A percentile compares a stretch with the other conserved stretches of the same genome.
These are phyloP conservation scores for Boechera retrofracta DNA, from an alignment of 345 rosid species.

Conservation along the genomic window DNA sequence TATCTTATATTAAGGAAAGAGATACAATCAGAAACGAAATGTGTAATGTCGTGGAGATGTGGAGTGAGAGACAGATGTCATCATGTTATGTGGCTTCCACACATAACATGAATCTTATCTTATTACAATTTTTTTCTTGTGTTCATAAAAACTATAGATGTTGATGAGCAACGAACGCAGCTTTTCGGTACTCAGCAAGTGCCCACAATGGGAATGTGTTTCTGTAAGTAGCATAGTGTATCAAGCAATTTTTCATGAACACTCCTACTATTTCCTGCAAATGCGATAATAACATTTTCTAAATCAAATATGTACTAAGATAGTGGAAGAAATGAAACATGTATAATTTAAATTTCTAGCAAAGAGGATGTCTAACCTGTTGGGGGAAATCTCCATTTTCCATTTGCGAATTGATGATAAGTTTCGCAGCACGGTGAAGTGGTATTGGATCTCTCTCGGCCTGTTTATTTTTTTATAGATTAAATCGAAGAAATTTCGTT, in stretches of 20 bases:
- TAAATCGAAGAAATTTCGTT: neutral
- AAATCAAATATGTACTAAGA: too few relatives aligned
- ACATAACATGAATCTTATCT: too few relatives aligned
- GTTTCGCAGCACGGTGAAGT: conserved; percentile 66
- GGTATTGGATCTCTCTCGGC: conserved; percentile 65
- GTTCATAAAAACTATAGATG: neutral
- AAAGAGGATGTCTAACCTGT: conserved; percentile 47
- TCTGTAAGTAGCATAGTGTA: neutral
- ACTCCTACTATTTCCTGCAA: conserved; percentile 11
- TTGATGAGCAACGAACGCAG: neutral
- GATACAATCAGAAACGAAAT: too few relatives aligned
- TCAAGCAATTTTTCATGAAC: conserved; percentile 1
- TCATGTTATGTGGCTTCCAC: too few relatives aligned
- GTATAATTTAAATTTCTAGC: neutral
- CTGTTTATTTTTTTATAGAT: neutral
- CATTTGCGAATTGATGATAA: conserved; percentile 70
- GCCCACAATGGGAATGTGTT: neutral
- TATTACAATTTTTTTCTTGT: too few relatives aligned
- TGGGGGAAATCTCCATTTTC: conserved; percentile 76
- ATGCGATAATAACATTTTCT: neutral
- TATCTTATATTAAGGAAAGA: too few relatives aligned
- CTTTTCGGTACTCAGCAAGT: neutral
- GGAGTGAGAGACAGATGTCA: too few relatives aligned
- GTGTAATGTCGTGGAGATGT: too few relatives aligned
- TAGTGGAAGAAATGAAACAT: neutral